Base-by-base conservation (phyloP, 2,329 filamentous ascomycete genomes). In the Emericellopsis atlantica region DNA sequence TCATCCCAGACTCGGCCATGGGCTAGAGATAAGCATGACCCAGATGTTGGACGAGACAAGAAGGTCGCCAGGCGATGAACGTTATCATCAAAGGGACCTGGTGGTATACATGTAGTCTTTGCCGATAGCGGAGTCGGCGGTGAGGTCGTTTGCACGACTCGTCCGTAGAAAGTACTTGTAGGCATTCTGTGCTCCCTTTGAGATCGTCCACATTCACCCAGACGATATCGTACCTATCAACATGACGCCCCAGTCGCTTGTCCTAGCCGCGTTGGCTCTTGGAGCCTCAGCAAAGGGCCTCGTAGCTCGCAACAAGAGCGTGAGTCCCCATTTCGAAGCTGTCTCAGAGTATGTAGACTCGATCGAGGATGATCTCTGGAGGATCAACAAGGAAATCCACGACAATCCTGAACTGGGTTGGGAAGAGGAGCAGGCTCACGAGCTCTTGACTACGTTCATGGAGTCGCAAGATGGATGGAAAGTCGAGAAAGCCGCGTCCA, bases 341-440 rank as follows among this genome's bases (percentile, higher is more conserved):
- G 40, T 47, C 12, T 44, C 40, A 12, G 40, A 47, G 4, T 44
- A 47, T 10, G n/a, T 47, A 5, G 40, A 47, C 32, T 41, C 44
- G 36, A 37, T 46, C 12, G 12, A 39, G 16, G 43, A 41, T 12
- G 44, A 47, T 3, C 46, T 63, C 4, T 55, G 57, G 43, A 40
- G 45, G 11, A 53, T 67, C 43, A 65, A 60, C 43, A 57, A 62
- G n/a, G 49, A 59, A 29, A 65, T 69, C 16, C 63, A 66, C 44
- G 60, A 64, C 36, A 57, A 68, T 34, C 65, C 65, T 0, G 65
- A 69, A 47, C 52, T 67, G 1, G 60, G 58, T 0, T 67, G 58
- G 43, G 54, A 66, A 32, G 65, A 69, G 45, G 51, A 54, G 36
- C 59, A 61, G 15, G 65, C 66, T 0, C 65, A 69, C 41, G 53